A percentile compares a stretch with the other conserved stretches of the same genome.
phyloP scores from a whole-genome alignment of 306 rosid genomes.

The Aeschynomene evenia region DNA sequence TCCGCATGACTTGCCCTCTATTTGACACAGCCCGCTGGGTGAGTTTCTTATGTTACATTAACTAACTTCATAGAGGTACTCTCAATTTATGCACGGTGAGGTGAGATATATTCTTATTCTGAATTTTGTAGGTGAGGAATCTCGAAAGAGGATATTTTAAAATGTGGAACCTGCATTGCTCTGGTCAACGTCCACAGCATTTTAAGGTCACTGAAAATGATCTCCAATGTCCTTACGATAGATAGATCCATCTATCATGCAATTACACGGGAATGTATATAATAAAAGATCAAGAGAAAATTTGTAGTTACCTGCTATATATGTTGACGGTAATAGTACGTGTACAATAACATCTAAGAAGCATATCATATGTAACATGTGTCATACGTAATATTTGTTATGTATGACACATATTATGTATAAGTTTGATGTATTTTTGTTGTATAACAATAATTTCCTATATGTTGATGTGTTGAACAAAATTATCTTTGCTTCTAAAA shows the following conservation, averaged over 20 bases:
- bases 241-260: conserved; percentile 45
- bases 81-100: no score
- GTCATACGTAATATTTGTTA: no score
- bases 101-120: background rate
- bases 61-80: no score
- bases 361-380: no score
- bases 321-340: no score
- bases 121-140: conserved; percentile 51
- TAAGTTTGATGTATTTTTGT: no score
- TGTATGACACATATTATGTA: no score
- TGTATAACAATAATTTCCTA: no score
- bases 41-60: no score
- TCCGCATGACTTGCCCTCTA: conserved; percentile 83
- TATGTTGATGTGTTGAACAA: no score
- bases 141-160: conserved; percentile 53
- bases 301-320: conserved; percentile 25
- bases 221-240: conserved; percentile 48
- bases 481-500: no score
- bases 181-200: conserved; percentile 56
- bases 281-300: conserved; percentile 36
- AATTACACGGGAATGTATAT: conserved; percentile 58
- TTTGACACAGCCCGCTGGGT: conserved; percentile 97
- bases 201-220: conserved; percentile 57
- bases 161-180: conserved; percentile 62
- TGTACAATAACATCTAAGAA: no score